Conservation (phyloP, 148 eudicot genomes). For the Pouteria glomerata region DNA sequence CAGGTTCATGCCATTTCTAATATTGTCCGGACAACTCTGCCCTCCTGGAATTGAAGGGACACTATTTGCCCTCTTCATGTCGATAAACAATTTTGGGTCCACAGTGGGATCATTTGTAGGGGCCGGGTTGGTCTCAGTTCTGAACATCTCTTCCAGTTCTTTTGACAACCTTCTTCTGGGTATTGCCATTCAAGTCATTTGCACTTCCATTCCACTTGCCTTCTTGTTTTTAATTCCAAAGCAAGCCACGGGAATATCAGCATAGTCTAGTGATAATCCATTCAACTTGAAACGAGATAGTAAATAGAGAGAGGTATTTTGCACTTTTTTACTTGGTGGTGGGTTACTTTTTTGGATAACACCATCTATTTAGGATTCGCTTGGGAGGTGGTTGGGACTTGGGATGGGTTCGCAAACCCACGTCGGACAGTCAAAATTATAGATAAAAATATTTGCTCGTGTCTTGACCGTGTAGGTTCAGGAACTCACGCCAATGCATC, state of each 20-base stretch:
- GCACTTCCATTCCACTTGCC: conserved; percentile 64
- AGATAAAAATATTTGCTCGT: no score
- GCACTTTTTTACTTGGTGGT: neutral
- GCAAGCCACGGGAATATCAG: conserved; percentile 82
- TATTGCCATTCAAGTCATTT: conserved; percentile 51
- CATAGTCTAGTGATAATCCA: conserved; percentile 24
- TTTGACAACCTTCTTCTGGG: conserved; percentile 76
- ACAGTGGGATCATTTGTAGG: conserved; percentile 77
- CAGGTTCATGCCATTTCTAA: conserved; percentile 98
- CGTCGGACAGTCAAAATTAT: no score
- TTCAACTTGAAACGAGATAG: neutral
- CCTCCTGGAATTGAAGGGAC: conserved; percentile 99
- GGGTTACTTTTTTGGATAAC: neutral
- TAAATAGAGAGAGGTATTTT: neutral
- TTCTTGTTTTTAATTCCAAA: conserved; percentile 83
- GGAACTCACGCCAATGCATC: no score
- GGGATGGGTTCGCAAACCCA: no score
- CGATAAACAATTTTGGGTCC: conserved; percentile 81
- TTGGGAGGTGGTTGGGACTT: no score
- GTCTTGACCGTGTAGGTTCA: no score
- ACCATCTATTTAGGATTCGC: neutral
- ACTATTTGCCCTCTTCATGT: conserved; percentile 96
- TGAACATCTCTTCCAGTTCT: conserved; percentile 85
- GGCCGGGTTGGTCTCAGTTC: conserved; percentile 74
- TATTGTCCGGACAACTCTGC: conserved; percentile 92